Conservation (phyloP, 331 rosid species). For the Stylosanthes scabra region DNA sequence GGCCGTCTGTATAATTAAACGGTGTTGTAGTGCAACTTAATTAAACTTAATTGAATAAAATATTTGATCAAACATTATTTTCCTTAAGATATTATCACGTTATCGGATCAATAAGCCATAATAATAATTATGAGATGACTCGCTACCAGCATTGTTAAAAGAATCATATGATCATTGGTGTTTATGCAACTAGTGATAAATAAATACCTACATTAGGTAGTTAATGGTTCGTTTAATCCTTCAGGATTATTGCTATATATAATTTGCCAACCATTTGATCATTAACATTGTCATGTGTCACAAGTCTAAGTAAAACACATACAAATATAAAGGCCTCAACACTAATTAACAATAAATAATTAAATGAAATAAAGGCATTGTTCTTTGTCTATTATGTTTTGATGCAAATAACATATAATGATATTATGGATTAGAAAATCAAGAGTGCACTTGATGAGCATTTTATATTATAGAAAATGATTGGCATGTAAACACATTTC, state of each 20-base stretch:
- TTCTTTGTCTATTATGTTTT: no score
- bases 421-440: no score
- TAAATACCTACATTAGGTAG: constrained; percentile 15
- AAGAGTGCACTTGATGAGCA: no score
- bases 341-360: no score
- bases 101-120: constrained; percentile 10
- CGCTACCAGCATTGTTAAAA: constrained; percentile 30
- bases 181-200: constrained; percentile 37
- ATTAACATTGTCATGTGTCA: constrained; percentile 3
- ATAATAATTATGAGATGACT: constrained; percentile 24
- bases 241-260: constrained; percentile 23
- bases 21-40: no score
- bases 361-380: no score
- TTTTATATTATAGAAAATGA: no score
- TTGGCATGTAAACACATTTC: no score
- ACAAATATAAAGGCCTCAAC: neutral
- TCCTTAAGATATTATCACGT: neutral
- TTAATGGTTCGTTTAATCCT: constrained; percentile 26
- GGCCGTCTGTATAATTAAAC: no score
- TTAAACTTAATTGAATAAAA: no score
- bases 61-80: no score
- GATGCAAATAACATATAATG: neutral
- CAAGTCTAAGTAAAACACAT: no score
- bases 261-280: constrained; percentile 1
- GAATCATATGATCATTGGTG: constrained; percentile 35